phyloP scores from a whole-genome alignment of 2,329 filamentous ascomycete genomes.

The Trichophyton simii region DNA sequence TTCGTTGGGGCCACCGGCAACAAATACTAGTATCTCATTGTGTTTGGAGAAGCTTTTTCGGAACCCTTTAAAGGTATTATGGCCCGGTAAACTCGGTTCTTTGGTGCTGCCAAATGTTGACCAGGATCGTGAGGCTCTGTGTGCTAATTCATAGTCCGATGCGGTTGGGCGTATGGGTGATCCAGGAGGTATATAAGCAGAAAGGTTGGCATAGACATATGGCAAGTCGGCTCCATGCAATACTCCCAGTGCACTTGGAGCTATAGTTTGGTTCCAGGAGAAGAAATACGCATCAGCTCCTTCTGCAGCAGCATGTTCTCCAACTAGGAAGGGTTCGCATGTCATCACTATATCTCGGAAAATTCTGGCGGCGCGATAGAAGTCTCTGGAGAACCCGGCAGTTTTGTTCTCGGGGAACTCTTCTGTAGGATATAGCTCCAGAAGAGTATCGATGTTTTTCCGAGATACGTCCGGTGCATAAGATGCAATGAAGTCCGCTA shows the following conservation, averaged over 20 bases:
- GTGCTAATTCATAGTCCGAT: not conserved
- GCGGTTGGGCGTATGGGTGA: constrained; percentile 1
- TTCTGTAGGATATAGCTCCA: constrained; percentile 3
- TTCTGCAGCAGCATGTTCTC: constrained; percentile 26
- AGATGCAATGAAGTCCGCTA: not conserved
- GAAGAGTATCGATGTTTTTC: not conserved
- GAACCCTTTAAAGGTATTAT: constrained; percentile 3
- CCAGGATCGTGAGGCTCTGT: constrained; percentile 6
- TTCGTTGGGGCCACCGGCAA: constrained; percentile 1
- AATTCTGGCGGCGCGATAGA: constrained; percentile 39
- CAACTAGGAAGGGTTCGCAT: constrained; percentile 38
- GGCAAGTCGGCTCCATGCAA: constrained; percentile 44
- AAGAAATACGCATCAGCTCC: constrained; percentile 38
- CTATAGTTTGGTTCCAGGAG: constrained; percentile 43
- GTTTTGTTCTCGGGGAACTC: constrained; percentile 28
- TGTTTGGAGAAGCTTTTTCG: not conserved
- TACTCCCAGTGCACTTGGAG: constrained; percentile 35
- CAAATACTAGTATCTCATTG: not conserved
- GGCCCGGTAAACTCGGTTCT: not conserved
- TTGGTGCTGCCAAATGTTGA: constrained; percentile 4
- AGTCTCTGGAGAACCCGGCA: constrained; percentile 33
- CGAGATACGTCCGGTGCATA: not conserved
- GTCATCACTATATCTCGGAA: constrained; percentile 43
- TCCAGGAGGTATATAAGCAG: constrained; percentile 29
- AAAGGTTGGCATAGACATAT: constrained; percentile 40